Evolutionary conservation across 108 stramenopile genomes (phyloP), one percentile per base, ranked within the genome.

Genomic region (Nitzschia sp.): DNA sequence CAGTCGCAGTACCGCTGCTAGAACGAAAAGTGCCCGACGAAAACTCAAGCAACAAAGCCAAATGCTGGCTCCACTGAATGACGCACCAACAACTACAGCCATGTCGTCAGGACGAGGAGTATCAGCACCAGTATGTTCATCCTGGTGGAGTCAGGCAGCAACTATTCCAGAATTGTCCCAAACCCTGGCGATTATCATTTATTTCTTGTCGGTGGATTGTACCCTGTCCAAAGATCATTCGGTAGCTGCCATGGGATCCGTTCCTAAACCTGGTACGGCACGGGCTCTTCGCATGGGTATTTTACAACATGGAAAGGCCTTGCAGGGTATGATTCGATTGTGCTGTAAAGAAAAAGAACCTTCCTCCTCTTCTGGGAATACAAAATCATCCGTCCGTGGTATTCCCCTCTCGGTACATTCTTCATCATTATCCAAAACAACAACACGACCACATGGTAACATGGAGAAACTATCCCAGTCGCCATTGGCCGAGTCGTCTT

Each of bases 121-220:
- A 6, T 9, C 13, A 13, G 38, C 38, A 9, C 38, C 38, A 6
- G n/a, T n/a, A n/a, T n/a, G n/a, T n/a, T n/a, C n/a, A n/a, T 42
- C 38, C 38, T 42, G 38, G 38, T 42, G 38, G 38, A 42, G 38
- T 42, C 15, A 54, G 0, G 4, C 30, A 28, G 9, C 21, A 49
- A 47, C 28, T 31, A 29, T 49, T 17, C 31, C 46, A 11, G 60
- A 68, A 45, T n/a, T 70, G 47, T 23, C 32, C 18, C 59, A 80
- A 54, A 80, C 80, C n/a, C 66, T 87, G 71, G 66, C 83, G 18
- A 60, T 76, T 38, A 62, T 86, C 18, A 60, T 75, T 15, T 71
- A 77, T 54, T 82, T 71, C 36, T 29, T 91, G 9, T 82, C 85
- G 21, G 64, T 70, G 49, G 85, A 85, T 69, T 86, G 87, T 49